Evolutionary conservation across 768 basidiomycete genomes (phyloP).

Genomic region (Boletus pseudo-olivaceus): DNA sequence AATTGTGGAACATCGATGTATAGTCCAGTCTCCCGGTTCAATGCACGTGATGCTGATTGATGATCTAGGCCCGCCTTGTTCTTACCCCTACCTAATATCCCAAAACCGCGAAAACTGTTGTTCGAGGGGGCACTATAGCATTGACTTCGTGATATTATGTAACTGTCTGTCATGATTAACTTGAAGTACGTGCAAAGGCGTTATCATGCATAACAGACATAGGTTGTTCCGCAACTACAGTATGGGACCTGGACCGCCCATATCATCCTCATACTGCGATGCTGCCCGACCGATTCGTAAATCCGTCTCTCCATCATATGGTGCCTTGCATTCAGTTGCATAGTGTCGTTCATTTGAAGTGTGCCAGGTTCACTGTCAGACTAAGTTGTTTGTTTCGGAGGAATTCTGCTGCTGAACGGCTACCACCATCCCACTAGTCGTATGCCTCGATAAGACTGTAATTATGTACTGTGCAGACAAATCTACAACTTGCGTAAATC

Average conservation of each 20-base stretch:
- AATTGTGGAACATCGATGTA: constrained; percentile 94
- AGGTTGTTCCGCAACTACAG: not conserved
- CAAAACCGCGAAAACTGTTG: constrained; percentile 34
- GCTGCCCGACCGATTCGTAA: too few relatives aligned
- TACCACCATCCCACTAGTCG: not conserved
- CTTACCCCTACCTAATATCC: constrained; percentile 30
- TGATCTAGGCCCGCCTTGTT: constrained; percentile 34
- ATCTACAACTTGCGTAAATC: not conserved
- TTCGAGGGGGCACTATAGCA: constrained; percentile 33
- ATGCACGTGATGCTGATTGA: constrained; percentile 2
- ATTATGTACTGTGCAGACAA: too few relatives aligned
- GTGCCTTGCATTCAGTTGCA: too few relatives aligned
- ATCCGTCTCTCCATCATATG: too few relatives aligned
- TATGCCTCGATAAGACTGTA: not conserved
- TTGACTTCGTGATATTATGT: not conserved
- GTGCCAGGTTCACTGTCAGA: too few relatives aligned
- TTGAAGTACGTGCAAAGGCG: not conserved
- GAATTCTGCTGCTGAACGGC: not conserved
- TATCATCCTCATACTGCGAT: too few relatives aligned
- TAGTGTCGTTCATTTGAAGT: not conserved
- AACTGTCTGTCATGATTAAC: not conserved
- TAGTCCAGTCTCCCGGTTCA: constrained; percentile 22
- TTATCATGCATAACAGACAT: not conserved
- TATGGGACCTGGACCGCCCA: not conserved
- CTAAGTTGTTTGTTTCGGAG: not conserved